Conservation (phyloP, 1,284 basidiomycete species). For the Papiliotrema fonsecae region DNA sequence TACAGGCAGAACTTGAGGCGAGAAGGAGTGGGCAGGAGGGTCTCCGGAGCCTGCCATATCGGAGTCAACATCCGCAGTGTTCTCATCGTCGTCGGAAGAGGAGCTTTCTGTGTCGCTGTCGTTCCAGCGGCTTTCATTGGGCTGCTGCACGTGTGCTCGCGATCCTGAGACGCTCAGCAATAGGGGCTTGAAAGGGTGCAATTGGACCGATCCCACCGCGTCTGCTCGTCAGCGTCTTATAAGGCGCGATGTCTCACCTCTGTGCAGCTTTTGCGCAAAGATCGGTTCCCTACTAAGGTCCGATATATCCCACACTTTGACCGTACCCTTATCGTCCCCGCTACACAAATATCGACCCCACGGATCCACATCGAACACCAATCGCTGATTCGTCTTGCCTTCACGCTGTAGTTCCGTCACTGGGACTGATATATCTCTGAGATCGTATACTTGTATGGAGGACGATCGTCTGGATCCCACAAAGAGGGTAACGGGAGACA, state of each 20-base stretch:
- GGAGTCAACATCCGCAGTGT: background rate
- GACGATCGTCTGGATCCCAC: constrained; percentile 68
- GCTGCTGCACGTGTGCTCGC: constrained; percentile 5
- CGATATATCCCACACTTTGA: constrained; percentile 38
- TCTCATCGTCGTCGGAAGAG: background rate
- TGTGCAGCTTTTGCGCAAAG: constrained; percentile 11
- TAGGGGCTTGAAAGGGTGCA: constrained; percentile 37
- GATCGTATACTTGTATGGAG: constrained; percentile 68
- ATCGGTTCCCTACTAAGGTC: constrained; percentile 7
- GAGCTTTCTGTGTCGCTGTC: background rate
- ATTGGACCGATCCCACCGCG: constrained; percentile 37
- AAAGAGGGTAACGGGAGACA: constrained; percentile 65
- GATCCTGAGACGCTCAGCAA: constrained; percentile 37
- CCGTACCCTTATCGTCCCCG: constrained; percentile 60
- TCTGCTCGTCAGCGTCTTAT: constrained; percentile 20
- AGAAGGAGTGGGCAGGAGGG: too few species aligned
- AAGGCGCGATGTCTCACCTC: constrained; percentile 9
- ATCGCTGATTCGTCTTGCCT: constrained; percentile 66
- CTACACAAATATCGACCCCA: constrained; percentile 63
- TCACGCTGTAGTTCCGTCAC: constrained; percentile 20
- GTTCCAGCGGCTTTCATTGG: background rate
- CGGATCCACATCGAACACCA: constrained; percentile 70
- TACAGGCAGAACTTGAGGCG: too few species aligned
- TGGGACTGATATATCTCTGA: constrained; percentile 55
- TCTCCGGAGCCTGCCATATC: too few species aligned